phyloP scores from a whole-genome alignment of 768 basidiomycete species.

The Boletales sp. region DNA sequence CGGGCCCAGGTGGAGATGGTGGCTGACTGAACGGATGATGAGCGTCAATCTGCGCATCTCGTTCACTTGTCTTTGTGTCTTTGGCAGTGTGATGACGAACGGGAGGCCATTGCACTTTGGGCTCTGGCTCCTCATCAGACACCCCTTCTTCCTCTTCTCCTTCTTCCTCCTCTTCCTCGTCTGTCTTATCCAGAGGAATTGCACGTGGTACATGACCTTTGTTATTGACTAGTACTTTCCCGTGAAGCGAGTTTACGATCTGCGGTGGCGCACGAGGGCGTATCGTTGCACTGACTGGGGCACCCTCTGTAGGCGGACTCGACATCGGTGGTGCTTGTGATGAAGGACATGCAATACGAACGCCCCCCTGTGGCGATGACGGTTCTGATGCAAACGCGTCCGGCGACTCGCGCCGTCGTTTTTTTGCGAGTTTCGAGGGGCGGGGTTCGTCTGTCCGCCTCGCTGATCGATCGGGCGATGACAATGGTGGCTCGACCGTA shows the following conservation, averaged over 20 bases:
- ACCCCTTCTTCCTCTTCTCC: not conserved
- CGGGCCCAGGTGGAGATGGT: not conserved
- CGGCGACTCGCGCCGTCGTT: slow-evolving; percentile 7
- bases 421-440: slow-evolving; percentile 3
- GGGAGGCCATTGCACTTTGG: slow-evolving; percentile 11
- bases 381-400: slow-evolving; percentile 19
- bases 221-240: slow-evolving; percentile 18
- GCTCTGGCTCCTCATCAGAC: not conserved
- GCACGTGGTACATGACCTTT: slow-evolving; percentile 3
- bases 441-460: not conserved
- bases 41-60: not conserved
- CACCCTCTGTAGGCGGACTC: not conserved
- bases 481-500: not conserved
- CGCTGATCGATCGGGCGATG: not conserved
- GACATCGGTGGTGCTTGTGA: not conserved
- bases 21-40: slow-evolving; percentile 19
- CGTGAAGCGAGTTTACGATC: slow-evolving; percentile 15
- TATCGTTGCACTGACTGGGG: not conserved
- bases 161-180: not conserved
- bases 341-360: not conserved
- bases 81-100: slow-evolving; percentile 4
- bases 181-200: not conserved
- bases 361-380: slow-evolving; percentile 6
- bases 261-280: slow-evolving; percentile 19
- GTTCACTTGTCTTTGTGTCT: not conserved